Conservation (phyloP, 768 basidiomycete genomes). For the Lentinus tigrinus region DNA sequence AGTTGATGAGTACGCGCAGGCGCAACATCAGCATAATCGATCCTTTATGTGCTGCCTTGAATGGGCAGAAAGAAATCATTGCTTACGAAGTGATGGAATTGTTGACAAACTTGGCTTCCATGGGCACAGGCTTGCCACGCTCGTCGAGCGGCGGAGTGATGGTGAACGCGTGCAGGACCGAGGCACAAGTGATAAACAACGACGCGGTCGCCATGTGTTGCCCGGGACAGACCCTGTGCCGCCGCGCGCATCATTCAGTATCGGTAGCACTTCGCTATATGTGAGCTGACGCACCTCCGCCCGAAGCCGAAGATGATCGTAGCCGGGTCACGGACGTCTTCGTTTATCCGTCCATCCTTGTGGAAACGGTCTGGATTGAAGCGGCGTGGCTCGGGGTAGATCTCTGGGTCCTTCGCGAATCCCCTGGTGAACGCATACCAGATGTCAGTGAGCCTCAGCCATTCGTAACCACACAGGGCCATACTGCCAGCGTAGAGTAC, state of each 20-base stretch:
- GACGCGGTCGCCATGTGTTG: background rate
- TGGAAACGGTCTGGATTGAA: slow-evolving; percentile 7
- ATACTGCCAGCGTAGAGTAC: too few species aligned
- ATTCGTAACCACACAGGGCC: too few species aligned
- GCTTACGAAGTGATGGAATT: background rate
- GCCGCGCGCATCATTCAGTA: background rate
- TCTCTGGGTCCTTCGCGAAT: background rate
- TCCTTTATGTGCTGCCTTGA: too few species aligned
- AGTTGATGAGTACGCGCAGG: too few species aligned
- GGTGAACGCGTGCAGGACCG: background rate
- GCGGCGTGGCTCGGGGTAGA: slow-evolving; percentile 1
- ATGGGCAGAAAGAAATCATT: too few species aligned
- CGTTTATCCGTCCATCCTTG: background rate
- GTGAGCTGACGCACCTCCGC: background rate
- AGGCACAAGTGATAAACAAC: background rate
- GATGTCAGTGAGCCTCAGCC: too few species aligned
- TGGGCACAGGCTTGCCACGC: background rate
- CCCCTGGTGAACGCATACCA: too few species aligned
- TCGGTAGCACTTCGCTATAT: background rate
- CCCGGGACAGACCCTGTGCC: background rate
- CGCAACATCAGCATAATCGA: background rate
- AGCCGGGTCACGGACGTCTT: background rate
- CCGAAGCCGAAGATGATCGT: background rate
- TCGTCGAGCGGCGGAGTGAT: background rate
- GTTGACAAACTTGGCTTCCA: background rate